phyloP scores from a whole-genome alignment of 140 eudicot genomes.

The Cichorium intybus region DNA sequence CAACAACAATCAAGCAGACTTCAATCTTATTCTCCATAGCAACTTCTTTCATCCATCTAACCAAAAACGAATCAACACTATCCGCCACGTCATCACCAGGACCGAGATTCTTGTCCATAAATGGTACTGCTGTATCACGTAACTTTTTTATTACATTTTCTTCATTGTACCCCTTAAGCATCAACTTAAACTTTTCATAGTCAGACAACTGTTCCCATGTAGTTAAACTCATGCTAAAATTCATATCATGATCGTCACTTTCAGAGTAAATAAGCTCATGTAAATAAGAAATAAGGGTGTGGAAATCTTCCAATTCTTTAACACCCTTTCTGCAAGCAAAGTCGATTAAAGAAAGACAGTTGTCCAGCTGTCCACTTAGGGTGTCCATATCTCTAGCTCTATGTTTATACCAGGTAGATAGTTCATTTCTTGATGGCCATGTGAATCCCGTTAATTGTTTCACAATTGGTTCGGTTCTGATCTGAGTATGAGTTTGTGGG shows the following conservation, averaged over 20 bases:
- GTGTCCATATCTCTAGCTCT: conserved; percentile 90
- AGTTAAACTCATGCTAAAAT: conserved; percentile 57
- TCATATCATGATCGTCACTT: conserved; percentile 48
- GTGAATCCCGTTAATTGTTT: conserved; percentile 45
- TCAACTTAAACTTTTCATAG: conserved; percentile 86
- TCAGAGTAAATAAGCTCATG: conserved; percentile 76
- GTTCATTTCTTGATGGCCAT: conserved; percentile 76
- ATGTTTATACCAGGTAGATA: conserved; percentile 68
- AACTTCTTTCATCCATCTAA: conserved; percentile 88
- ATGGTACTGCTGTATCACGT: conserved; percentile 66
- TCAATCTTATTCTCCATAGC: conserved; percentile 67
- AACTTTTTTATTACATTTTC: conserved; percentile 60
- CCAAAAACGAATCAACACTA: conserved; percentile 61
- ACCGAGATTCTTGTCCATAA: conserved; percentile 49
- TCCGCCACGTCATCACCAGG: conserved; percentile 23
- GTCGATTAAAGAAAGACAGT: conserved; percentile 70
- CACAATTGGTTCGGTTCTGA: conserved; percentile 75
- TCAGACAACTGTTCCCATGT: conserved; percentile 78
- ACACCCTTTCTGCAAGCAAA: conserved; percentile 74
- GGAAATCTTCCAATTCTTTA: conserved; percentile 61
- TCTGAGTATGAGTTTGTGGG: conserved; percentile 38
- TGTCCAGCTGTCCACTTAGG: conserved; percentile 91
- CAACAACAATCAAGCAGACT: conserved; percentile 62
- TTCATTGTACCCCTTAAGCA: conserved; percentile 70
- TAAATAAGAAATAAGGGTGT: conserved; percentile 58